Percentiles rank a stretch among this genome's conserved stretches.
phyloP scores from a whole-genome alignment of 2,329 filamentous ascomycete genomes.

The Colletotrichum sp. region DNA sequence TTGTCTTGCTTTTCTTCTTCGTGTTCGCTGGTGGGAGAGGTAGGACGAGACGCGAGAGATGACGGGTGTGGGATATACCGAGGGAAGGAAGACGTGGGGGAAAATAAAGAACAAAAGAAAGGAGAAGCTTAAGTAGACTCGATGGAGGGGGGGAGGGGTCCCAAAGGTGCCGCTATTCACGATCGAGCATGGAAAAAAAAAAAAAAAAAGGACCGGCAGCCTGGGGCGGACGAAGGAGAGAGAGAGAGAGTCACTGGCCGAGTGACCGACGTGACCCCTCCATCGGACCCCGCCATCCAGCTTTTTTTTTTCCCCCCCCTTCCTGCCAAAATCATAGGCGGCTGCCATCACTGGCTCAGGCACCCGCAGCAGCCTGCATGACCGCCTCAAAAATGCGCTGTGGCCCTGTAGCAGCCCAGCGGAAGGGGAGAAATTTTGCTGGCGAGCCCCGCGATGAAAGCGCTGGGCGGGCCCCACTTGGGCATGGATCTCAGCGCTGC shows the following conservation, averaged over 20 bases:
- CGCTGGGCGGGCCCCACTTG: not conserved
- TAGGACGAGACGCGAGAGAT: not conserved
- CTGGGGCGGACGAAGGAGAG: not conserved
- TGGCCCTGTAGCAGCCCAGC: not conserved
- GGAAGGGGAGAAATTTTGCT: conserved; percentile 2
- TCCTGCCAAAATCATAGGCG: not conserved
- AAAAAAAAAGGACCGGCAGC: not conserved
- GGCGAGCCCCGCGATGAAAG: conserved; percentile 12
- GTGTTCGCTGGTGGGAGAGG: not conserved
- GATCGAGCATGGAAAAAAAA: not conserved
- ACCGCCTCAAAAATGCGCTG: not conserved
- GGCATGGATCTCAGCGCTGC: not conserved
- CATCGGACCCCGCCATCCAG: conserved; percentile 4
- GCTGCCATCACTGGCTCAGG: not conserved
- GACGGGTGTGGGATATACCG: not conserved
- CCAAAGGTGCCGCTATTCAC: conserved; percentile 17
- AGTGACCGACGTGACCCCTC: not conserved
- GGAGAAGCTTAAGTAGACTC: conserved; percentile 11
- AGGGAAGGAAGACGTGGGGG: not conserved
- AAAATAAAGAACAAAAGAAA: not conserved
- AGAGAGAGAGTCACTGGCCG: not conserved
- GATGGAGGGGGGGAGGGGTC: not conserved
- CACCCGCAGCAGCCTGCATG: not conserved
- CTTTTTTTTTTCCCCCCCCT: not conserved
- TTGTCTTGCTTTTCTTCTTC: not conserved